Base-by-base conservation (phyloP, 1,284 basidiomycete species). In the Irpex sp. region DNA sequence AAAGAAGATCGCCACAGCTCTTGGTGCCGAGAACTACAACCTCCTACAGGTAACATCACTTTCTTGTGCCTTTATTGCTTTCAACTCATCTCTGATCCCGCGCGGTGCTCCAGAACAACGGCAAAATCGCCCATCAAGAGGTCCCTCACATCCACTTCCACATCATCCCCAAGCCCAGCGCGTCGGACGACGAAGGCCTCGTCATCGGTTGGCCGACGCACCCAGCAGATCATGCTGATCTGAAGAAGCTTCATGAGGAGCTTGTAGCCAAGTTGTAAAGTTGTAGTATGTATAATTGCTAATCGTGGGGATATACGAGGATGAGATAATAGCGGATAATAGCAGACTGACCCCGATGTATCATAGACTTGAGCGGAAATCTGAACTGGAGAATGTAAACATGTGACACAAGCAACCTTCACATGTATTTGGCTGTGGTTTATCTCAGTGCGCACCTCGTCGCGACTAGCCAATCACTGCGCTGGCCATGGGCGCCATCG, bases 91-190 rank as follows among this genome's bases (percentile, higher is more conserved):
- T 50, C 39, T 11, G 3, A 33, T 15, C 61, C 49, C 36, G 56
- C 26, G 17, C 47, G n/a, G 49, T 26, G 4, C 37, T 4, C 7
- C 78, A 95, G 85, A 95, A 95, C 79, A 95, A 94, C 70, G 93
- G 93, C 21, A 79, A 81, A 55, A 79, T 89, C 60, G 92, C 93
- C 9, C 92, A 94, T 73, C 92, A 94, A 79, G 89, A 87, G 47
- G 93, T 96, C 39, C 83, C 87, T 61, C 94, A 96, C 71, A 92
- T 94, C 8, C 94, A 96, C 73, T 94, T 95, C 78, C 90, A 94
- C 75, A 81, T 97, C 65, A 95, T 97, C 64, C 94, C 95, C 2
- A 97, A 97, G 76, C 93, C 92, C 0, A 74, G 77, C 13, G 80
- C 75, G 1, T 78, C 75, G 51, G 82, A 85, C 11, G 76, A 86